phyloP scores from a whole-genome alignment of 805 yeast species.

The Starmera amethionina region DNA sequence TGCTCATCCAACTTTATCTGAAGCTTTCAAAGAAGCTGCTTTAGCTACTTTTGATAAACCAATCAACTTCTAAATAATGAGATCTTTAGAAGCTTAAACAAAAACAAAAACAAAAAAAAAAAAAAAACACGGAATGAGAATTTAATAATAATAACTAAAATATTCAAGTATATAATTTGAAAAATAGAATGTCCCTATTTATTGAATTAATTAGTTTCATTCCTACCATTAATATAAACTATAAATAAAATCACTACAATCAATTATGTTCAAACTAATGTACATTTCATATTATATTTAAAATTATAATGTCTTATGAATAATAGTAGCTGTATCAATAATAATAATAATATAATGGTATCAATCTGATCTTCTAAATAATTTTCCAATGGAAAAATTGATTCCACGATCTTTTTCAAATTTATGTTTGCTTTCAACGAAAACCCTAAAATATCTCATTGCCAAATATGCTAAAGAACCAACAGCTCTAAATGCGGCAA shows the following conservation, averaged over 20 bases:
- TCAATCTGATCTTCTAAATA: slow-evolving; percentile 5
- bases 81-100: background rate
- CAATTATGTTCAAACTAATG: too few relatives aligned
- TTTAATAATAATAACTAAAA: background rate
- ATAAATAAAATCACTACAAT: too few relatives aligned
- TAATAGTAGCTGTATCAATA: background rate
- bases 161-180: too few relatives aligned
- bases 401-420: slow-evolving; percentile 24
- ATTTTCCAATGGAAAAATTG: slow-evolving; percentile 10
- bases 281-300: too few relatives aligned
- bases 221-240: too few relatives aligned
- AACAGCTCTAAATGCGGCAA: slow-evolving; percentile 71
- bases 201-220: too few relatives aligned
- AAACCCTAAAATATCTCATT: slow-evolving; percentile 26
- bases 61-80: slow-evolving; percentile 54
- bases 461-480: slow-evolving; percentile 71
- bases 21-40: slow-evolving; percentile 98
- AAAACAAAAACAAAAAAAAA: background rate
- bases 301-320: too few relatives aligned
- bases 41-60: slow-evolving; percentile 87
- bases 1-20: slow-evolving; percentile 97
- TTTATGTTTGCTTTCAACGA: slow-evolving; percentile 29
- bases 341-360: background rate
- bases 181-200: too few relatives aligned
- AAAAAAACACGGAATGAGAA: background rate